Conservation (phyloP, 148 eudicot species). For the Rhododendron simsii region DNA sequence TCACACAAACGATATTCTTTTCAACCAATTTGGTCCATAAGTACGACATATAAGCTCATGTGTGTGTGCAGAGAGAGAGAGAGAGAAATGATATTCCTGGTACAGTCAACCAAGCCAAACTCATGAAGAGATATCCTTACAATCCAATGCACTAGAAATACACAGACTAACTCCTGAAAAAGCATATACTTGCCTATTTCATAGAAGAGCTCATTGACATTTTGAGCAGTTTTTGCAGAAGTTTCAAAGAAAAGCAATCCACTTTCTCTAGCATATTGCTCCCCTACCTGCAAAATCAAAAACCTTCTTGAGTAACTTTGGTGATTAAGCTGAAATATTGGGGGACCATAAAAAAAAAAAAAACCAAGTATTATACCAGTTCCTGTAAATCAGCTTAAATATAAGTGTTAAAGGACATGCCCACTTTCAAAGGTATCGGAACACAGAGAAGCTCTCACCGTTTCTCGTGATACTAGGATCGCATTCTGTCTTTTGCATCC, state of each 20-base stretch:
- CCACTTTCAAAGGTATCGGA: not conserved
- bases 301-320: not conserved
- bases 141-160: not conserved
- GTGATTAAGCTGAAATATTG: not conserved
- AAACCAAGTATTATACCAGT: not conserved
- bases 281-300: conserved; percentile 43
- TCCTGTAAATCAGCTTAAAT: conserved; percentile 1
- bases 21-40: not conserved
- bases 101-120: not conserved
- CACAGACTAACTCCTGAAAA: not conserved
- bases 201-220: conserved; percentile 63
- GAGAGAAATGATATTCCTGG: not conserved
- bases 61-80: not conserved
- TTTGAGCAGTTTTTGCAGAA: conserved; percentile 67
- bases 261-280: conserved; percentile 59
- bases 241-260: conserved; percentile 59
- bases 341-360: not conserved
- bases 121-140: not conserved
- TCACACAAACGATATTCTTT: not conserved
- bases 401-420: not conserved
- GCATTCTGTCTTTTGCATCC: not conserved
- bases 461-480: not conserved
- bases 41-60: not conserved
- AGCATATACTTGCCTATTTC: conserved; percentile 39
- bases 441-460: not conserved